Evolutionary conservation across 768 basidiomycete genomes (phyloP), one percentile per base, ranked within the genome.

Genomic region (Leccinum rimulosum): DNA sequence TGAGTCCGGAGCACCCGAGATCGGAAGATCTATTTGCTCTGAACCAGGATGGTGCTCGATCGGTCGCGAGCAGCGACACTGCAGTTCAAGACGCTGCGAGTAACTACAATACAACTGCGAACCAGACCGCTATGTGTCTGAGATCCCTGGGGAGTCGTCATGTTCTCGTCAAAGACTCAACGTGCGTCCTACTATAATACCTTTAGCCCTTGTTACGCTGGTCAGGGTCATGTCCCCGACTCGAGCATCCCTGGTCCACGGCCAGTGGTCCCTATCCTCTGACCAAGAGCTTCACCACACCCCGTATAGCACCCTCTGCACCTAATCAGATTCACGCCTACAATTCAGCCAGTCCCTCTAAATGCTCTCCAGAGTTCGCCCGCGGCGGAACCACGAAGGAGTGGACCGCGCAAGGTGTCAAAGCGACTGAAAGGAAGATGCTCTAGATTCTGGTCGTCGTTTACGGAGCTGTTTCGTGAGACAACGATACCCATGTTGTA

Each of bases 121-220:
- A 50, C 28, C 50, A 55, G 7, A 22, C 17, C 0, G 51, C 50
- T 7, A 50, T 61, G 35, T 68, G 51, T 43, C 22, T 66, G 43
- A 55, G 58, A 17, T 59, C 53, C n/a, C 50, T 63, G 36, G 62
- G 54, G 43, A 70, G 71, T 33, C 67, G 71, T 0, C 64, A 72
- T 15, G 2, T 43, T 19, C 43, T 43, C 11, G n/a, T n/a, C n/a
- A n/a, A n/a, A n/a, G n/a, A n/a, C n/a, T n/a, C n/a, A n/a, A n/a
- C n/a, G n/a, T n/a, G n/a, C n/a, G n/a, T n/a, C n/a, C n/a, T n/a
- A n/a, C n/a, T n/a, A 17, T 28, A 50, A 28, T 14, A 28, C 49
- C 4, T 50, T 14, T 8, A 30, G 17, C 14, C 25, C 22, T 27
- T 17, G 12, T 50, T 17, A 15, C n/a, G 15, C 28, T 17, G n/a